These are phyloP conservation scores for Polyrhizophydium stewartii DNA, from an alignment of 371 early-diverging fungal genomes.

Conservation along the genomic window DNA sequence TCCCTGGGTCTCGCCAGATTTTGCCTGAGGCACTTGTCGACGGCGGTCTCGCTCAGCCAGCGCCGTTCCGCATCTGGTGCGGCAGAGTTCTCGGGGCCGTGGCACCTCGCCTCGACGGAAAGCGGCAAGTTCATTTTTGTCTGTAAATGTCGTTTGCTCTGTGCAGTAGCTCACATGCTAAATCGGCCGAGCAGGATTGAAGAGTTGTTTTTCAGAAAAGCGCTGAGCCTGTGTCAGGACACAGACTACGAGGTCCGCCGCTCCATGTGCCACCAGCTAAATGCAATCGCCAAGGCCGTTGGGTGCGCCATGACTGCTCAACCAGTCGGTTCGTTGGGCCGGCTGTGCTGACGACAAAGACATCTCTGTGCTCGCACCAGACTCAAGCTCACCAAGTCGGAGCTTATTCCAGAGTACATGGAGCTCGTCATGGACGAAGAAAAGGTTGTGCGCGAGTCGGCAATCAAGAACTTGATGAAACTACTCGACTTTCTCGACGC, in stretches of 20 bases:
- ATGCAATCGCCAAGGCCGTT: slow-evolving; percentile 24
- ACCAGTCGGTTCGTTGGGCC: too few relatives aligned
- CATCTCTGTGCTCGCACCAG: slow-evolving; percentile 5
- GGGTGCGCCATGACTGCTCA: slow-evolving; percentile 9
- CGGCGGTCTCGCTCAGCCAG: slow-evolving; percentile 4
- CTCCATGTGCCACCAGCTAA: slow-evolving; percentile 40
- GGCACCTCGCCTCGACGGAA: not conserved
- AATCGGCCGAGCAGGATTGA: slow-evolving; percentile 2
- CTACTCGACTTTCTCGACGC: slow-evolving; percentile 26
- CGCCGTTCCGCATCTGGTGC: slow-evolving; percentile 5
- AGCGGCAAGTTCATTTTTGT: too few relatives aligned
- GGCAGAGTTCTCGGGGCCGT: not conserved
- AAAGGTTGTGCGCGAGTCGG: slow-evolving; percentile 29
- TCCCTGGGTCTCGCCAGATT: not conserved
- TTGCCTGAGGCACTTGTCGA: slow-evolving; percentile 5
- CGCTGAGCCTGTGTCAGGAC: slow-evolving; percentile 38
- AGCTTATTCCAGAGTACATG: slow-evolving; percentile 31
- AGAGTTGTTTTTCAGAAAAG: slow-evolving; percentile 23
- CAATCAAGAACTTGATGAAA: slow-evolving; percentile 25
- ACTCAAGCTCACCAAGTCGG: slow-evolving; percentile 15
- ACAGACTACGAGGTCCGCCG: slow-evolving; percentile 45
- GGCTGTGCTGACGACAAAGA: too few relatives aligned
- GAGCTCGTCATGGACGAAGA: slow-evolving; percentile 45
- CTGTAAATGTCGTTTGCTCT: too few relatives aligned
- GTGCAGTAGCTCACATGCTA: too few relatives aligned